These are phyloP conservation scores for Russula brevipes DNA, from an alignment of 768 basidiomycete species.

Conservation along the genomic window DNA sequence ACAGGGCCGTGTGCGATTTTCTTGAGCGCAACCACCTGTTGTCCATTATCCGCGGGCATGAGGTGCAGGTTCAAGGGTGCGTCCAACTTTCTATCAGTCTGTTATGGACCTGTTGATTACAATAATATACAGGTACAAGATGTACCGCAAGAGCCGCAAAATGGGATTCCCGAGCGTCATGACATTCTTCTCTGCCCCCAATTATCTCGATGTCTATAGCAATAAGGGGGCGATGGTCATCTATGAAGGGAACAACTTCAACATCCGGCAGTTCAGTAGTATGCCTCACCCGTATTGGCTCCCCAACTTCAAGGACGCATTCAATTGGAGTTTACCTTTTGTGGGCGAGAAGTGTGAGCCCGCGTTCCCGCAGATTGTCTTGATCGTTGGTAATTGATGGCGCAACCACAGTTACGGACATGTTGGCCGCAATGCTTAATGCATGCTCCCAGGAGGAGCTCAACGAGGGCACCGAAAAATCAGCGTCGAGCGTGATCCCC, in stretches of 20 bases:
- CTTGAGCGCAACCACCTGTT: constrained; percentile 94
- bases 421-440: constrained; percentile 96
- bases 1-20: constrained; percentile 96
- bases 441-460: constrained; percentile 97
- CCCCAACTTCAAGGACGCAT: constrained; percentile 96
- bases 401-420: constrained; percentile 79
- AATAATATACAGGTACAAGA: constrained; percentile 65
- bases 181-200: constrained; percentile 98
- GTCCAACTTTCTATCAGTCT: background rate
- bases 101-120: constrained; percentile 30
- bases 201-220: constrained; percentile 97
- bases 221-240: constrained; percentile 99
- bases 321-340: constrained; percentile 97
- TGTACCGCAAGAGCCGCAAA: constrained; percentile 98
- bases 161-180: constrained; percentile 99
- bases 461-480: constrained; percentile 57
- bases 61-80: constrained; percentile 94
- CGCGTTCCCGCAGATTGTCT: background rate
- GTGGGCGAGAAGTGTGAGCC: constrained; percentile 92
- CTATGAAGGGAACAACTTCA: constrained; percentile 98
- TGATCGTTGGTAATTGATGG: background rate
- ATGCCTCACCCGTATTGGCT: constrained; percentile 94
- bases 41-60: constrained; percentile 95
- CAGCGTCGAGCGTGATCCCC: background rate
- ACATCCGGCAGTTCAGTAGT: constrained; percentile 96